Base-by-base conservation (phyloP, 768 basidiomycete species). In the Termitomyces eurrhizus region DNA sequence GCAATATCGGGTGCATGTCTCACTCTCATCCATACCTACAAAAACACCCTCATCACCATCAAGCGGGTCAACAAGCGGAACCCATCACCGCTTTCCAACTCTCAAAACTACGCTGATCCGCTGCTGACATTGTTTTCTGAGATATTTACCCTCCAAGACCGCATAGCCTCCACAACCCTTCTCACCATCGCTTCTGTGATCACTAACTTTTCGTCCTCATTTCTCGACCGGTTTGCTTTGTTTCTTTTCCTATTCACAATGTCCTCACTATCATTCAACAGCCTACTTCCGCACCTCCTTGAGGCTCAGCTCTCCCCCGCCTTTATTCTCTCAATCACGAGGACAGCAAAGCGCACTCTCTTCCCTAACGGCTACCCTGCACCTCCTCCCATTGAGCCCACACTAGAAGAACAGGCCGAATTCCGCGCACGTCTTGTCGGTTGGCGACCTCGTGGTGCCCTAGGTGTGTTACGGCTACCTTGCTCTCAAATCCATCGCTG, bases 301-400 rank as follows among this genome's bases (percentile, higher is more conserved):
- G 78, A 80, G 62, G 77, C 76, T 0, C 73, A 80, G 21, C 74
- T 89, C 58, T 76, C 84, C 1, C 76, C 83, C 6, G 62, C 76
- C 6, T 80, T 82, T 53, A 70, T 92, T 29, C 77, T 88, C 21
- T 77, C 76, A 36, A 70, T 82, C 32, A 76, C 86, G 41, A 81
- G 83, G 41, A 68, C 80, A 5, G 74, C 85, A 14, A 92, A 91
- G 66, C 80, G 80, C 9, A 81, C 88, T 8, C 78, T 98, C 32
- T 98, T 96, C 69, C 95, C 96, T 4, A 86, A 87, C 62, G 95
- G 96, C 14, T 93, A 92, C 73, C 94, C 93, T 1, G 90, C 83
- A 0, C 84, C 87, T 0, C 72, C 86, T 0, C 85, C 89, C 1
- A 75, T 82, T 1, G 91, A 92, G 48, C 95, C 95, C 18, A 85